Percentiles rank a stretch among this genome's conserved stretches.
phyloP scores from a whole-genome alignment of 1,284 basidiomycete species.

The Malassezia globosa region DNA sequence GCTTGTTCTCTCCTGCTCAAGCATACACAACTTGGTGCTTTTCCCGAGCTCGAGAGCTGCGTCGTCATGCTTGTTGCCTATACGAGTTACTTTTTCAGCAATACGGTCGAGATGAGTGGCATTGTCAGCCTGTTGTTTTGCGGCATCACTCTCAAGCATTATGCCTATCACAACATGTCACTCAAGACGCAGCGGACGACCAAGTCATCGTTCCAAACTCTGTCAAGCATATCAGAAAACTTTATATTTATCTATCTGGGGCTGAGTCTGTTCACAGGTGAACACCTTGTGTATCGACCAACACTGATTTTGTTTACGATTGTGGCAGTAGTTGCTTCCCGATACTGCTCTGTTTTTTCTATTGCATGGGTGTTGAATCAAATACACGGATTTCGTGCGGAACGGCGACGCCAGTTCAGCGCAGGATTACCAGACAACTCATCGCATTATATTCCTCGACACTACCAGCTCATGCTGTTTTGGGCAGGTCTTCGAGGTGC shows the following conservation, averaged over 20 bases:
- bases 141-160: constrained; percentile 97
- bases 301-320: constrained; percentile 61
- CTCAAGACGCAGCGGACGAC: constrained; percentile 80
- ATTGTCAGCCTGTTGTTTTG: constrained; percentile 97
- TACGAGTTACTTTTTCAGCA: constrained; percentile 97
- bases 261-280: constrained; percentile 81
- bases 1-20: constrained; percentile 82
- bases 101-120: constrained; percentile 83
- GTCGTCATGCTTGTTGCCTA: constrained; percentile 88
- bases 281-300: constrained; percentile 82
- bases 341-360: constrained; percentile 92
- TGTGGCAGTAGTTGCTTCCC: constrained; percentile 80
- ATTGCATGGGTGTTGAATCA: constrained; percentile 91
- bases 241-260: constrained; percentile 99
- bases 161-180: constrained; percentile 99
- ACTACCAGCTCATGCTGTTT: constrained; percentile 59
- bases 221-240: constrained; percentile 63
- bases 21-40: constrained; percentile 75
- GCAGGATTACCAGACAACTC: constrained; percentile 21
- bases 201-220: constrained; percentile 60
- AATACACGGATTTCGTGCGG: constrained; percentile 68
- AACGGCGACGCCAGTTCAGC: constrained; percentile 46
- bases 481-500: constrained; percentile 95
- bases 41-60: constrained; percentile 75
- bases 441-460: constrained; percentile 21